Evolutionary conservation across 2,329 filamentous ascomycete genomes (phyloP).

Genomic region (Emergomyces orientalis): DNA sequence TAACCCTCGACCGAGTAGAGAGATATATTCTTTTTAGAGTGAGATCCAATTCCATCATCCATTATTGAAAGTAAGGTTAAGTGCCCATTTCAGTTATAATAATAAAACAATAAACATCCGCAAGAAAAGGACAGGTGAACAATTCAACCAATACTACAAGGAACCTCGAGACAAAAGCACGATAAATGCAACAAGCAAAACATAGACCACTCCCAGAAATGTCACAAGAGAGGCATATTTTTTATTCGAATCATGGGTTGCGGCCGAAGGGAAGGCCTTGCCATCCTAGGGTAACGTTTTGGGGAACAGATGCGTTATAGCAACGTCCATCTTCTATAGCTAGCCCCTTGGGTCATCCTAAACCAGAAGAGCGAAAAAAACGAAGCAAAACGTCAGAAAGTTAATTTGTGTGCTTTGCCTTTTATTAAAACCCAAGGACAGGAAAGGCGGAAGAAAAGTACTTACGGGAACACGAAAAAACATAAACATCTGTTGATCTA

Average conservation of each 20-base stretch:
- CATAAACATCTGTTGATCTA: slow-evolving; percentile 64
- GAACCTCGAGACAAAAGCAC: background rate
- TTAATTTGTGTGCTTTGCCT: background rate
- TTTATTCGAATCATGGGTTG: background rate
- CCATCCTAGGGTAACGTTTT: slow-evolving; percentile 62
- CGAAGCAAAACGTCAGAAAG: background rate
- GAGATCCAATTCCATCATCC: background rate
- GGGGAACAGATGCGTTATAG: slow-evolving; percentile 52
- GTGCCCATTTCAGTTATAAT: background rate
- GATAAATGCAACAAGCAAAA: background rate
- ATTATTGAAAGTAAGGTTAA: background rate
- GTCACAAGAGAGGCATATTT: background rate
- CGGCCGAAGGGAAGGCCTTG: slow-evolving; percentile 39
- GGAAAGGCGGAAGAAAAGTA: background rate
- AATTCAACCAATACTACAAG: background rate
- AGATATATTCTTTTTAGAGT: background rate
- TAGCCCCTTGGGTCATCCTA: slow-evolving; percentile 55
- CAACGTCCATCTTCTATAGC: slow-evolving; percentile 62
- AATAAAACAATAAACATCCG: background rate
- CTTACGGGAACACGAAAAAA: slow-evolving; percentile 58
- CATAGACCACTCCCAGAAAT: background rate
- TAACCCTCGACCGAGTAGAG: too few relatives aligned
- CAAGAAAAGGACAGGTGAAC: background rate
- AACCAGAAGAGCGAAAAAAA: background rate
- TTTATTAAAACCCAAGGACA: background rate